phyloP scores from a whole-genome alignment of 1,284 basidiomycete species.

The Golubevia sp. region DNA sequence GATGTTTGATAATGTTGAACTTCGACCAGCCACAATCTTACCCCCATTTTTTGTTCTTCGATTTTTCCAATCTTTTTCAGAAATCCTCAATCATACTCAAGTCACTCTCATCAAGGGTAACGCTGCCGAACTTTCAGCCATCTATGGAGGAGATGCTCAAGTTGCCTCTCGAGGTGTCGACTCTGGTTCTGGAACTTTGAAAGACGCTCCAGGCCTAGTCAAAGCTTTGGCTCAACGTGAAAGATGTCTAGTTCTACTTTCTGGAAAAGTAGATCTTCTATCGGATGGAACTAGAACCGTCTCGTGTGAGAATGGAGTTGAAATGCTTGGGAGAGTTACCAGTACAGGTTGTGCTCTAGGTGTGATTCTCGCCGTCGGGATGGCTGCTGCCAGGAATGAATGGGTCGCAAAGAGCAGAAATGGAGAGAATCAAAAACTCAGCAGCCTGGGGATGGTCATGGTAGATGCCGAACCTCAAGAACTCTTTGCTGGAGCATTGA shows the following conservation, averaged over 20 bases:
- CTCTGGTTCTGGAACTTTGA: constrained; percentile 31
- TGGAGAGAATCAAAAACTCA: background rate
- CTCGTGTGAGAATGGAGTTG: constrained; percentile 35
- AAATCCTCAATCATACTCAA: constrained; percentile 52
- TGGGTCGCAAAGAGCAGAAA: background rate
- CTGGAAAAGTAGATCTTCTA: constrained; percentile 50
- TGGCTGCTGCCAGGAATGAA: constrained; percentile 29
- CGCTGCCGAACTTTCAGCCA: constrained; percentile 43
- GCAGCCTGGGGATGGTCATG: constrained; percentile 8
- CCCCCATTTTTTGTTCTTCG: background rate
- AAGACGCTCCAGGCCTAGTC: constrained; percentile 31
- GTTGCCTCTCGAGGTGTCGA: constrained; percentile 53
- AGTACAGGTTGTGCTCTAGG: constrained; percentile 52
- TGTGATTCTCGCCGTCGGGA: constrained; percentile 37
- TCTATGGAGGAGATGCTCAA: constrained; percentile 27
- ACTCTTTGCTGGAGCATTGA: constrained; percentile 45
- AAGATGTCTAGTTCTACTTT: constrained; percentile 45
- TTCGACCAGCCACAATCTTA: background rate
- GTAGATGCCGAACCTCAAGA: constrained; percentile 23
- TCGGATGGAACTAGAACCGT: constrained; percentile 40
- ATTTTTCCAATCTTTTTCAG: constrained; percentile 1
- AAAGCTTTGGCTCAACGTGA: constrained; percentile 33
- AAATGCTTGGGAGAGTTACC: constrained; percentile 40
- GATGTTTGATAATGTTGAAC: background rate
- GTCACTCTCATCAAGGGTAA: constrained; percentile 57